phyloP scores from a whole-genome alignment of 768 basidiomycete species.

The Tylopilus rubrobrunneus region DNA sequence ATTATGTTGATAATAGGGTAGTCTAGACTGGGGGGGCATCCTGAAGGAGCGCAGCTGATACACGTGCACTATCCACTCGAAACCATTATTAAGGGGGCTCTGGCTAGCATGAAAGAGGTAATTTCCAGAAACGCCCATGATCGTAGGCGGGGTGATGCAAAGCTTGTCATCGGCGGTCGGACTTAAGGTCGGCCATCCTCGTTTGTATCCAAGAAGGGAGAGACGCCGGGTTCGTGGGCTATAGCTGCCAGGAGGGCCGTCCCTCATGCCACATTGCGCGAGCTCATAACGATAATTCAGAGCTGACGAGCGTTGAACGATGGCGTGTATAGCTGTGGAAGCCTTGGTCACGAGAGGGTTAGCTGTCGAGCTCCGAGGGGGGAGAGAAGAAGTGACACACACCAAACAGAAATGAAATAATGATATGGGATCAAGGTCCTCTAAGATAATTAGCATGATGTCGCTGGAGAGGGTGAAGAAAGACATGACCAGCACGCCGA shows the following conservation, averaged over 20 bases:
- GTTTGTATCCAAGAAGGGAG: conserved; percentile 28
- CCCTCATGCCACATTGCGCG: conserved; percentile 27
- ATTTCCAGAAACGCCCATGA: conserved; percentile 30
- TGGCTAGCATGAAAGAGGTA: conserved; percentile 34
- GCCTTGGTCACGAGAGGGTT: conserved; percentile 16
- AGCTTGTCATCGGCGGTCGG: conserved; percentile 30
- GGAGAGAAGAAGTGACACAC: background rate
- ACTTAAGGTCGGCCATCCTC: conserved; percentile 32
- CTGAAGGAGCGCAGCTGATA: conserved; percentile 34
- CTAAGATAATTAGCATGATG: conserved; percentile 28
- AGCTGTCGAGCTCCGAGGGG: background rate
- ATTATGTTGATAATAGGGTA: conserved; percentile 31
- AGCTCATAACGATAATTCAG: conserved; percentile 34
- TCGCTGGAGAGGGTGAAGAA: conserved; percentile 31
- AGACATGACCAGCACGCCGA: conserved; percentile 35
- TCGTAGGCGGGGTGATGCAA: conserved; percentile 30
- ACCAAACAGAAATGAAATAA: conserved; percentile 31
- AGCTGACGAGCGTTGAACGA: conserved; percentile 23
- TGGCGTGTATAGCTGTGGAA: conserved; percentile 18
- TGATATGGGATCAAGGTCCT: conserved; percentile 32
- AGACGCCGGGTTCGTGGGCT: conserved; percentile 24
- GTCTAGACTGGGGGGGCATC: conserved; percentile 18
- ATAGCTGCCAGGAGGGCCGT: conserved; percentile 22
- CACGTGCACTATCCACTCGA: conserved; percentile 31
- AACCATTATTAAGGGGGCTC: conserved; percentile 29